A percentile compares a stretch with the other conserved stretches of the same genome.
Evolutionary conservation across 306 rosid species (phyloP).

Genomic region (Ceratonia siliqua): DNA sequence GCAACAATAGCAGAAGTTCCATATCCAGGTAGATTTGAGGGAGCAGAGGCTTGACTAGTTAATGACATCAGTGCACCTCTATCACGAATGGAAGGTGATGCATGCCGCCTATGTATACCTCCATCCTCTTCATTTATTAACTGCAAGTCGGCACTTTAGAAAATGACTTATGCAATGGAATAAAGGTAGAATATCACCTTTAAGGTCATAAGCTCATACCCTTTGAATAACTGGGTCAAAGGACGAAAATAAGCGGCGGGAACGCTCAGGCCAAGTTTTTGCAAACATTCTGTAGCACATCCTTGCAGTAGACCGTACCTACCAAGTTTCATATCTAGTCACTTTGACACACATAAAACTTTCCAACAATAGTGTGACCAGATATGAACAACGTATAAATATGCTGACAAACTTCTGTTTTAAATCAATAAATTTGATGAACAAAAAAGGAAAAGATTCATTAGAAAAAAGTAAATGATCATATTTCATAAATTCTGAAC

Average conservation of each 20-base stretch:
- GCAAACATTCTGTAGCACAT: constrained; percentile 96
- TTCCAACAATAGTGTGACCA: constrained; percentile 8
- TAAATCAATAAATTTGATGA: constrained; percentile 4
- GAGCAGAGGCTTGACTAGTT: constrained; percentile 64
- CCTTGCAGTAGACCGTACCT: constrained; percentile 98
- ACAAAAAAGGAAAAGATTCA: constrained; percentile 12
- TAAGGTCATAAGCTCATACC: constrained; percentile 49
- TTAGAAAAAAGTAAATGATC: not conserved
- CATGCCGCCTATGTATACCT: constrained; percentile 86
- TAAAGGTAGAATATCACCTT: constrained; percentile 33
- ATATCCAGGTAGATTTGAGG: constrained; percentile 82
- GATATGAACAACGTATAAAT: constrained; percentile 10
- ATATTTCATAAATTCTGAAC: constrained; percentile 11
- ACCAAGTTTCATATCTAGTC: constrained; percentile 40
- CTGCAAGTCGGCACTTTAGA: constrained; percentile 51
- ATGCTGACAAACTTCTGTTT: constrained; percentile 7
- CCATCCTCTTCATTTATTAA: constrained; percentile 99
- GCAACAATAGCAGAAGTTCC: constrained; percentile 99
- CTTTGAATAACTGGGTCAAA: constrained; percentile 97
- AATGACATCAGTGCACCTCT: constrained; percentile 62
- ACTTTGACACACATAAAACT: constrained; percentile 11
- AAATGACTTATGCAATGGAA: constrained; percentile 26
- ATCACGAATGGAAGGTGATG: constrained; percentile 92
- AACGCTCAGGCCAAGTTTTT: constrained; percentile 98
- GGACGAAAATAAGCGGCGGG: constrained; percentile 76